Evolutionary conservation across 164 flowering plant species (phyloP).

Genomic region (Umbellularia californica): DNA sequence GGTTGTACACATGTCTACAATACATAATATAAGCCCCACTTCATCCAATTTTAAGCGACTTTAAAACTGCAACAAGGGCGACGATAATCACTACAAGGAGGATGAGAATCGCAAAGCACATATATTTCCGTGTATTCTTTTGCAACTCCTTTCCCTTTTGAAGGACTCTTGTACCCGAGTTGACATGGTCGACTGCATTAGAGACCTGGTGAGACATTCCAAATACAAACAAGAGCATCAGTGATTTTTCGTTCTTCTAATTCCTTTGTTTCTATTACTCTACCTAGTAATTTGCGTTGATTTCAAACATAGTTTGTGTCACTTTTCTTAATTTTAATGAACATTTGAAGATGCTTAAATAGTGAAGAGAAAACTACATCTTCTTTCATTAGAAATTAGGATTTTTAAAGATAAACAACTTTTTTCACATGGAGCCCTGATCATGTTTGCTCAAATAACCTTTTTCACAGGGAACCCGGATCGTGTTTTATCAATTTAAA

Average conservation of each 20-base stretch:
- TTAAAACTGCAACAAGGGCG: background rate
- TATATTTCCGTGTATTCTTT: background rate
- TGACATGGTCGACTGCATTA: background rate
- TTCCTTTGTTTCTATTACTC: background rate
- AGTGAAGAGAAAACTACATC: too few relatives aligned
- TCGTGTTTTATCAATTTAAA: too few relatives aligned
- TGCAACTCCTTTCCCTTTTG: conserved; percentile 3
- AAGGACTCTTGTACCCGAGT: background rate
- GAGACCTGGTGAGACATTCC: conserved; percentile 1
- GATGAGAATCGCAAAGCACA: conserved; percentile 1
- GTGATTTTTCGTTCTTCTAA: background rate
- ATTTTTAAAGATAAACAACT: too few relatives aligned
- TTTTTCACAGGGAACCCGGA: too few relatives aligned
- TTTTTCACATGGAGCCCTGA: too few relatives aligned
- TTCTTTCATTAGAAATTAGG: too few relatives aligned
- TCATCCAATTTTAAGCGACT: background rate
- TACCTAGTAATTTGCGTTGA: too few relatives aligned
- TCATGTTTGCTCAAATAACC: too few relatives aligned
- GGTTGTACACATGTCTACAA: background rate
- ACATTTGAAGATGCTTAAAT: too few relatives aligned
- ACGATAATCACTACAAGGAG: background rate
- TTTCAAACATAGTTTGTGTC: too few relatives aligned
- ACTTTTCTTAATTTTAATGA: too few relatives aligned
- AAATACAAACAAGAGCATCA: background rate
- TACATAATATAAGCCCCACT: background rate